Percentiles rank a stretch among this genome's conserved stretches.
phyloP scores from a whole-genome alignment of 1,284 basidiomycete species.

The Pyrrhoderma lamaoense region DNA sequence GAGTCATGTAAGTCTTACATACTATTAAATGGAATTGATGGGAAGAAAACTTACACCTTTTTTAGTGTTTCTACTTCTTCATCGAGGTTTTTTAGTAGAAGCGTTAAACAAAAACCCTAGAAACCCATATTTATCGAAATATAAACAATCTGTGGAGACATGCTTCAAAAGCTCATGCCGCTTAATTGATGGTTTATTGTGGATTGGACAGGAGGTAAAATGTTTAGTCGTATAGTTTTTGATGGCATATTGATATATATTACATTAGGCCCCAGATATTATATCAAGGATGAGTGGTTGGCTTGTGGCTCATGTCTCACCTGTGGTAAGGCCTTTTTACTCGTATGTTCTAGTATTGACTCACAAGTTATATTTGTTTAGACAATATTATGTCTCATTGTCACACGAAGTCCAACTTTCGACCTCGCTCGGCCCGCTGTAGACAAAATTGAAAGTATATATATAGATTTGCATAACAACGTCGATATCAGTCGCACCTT shows the following conservation, averaged over 20 bases:
- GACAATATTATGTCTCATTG: constrained; percentile 64
- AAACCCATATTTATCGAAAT: constrained; percentile 53
- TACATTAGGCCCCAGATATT: constrained; percentile 19
- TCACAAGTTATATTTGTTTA: constrained; percentile 24
- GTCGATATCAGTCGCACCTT: constrained; percentile 40
- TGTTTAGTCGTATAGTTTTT: not conserved
- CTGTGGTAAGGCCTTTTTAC: constrained; percentile 41
- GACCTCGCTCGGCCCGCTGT: constrained; percentile 47
- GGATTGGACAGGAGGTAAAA: constrained; percentile 30
- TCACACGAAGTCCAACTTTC: constrained; percentile 49
- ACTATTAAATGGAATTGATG: not conserved
- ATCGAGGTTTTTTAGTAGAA: constrained; percentile 60
- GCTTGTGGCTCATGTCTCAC: constrained; percentile 54
- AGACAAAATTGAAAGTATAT: constrained; percentile 47
- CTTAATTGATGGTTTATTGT: constrained; percentile 41
- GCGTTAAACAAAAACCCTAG: constrained; percentile 51
- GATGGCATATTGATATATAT: not conserved
- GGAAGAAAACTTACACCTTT: not conserved
- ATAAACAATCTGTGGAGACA: constrained; percentile 59
- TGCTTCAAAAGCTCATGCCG: constrained; percentile 65
- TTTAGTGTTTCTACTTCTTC: constrained; percentile 57
- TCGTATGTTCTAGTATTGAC: not conserved
- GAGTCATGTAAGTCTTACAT: constrained; percentile 44
- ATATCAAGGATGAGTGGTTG: constrained; percentile 44
- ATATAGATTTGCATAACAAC: constrained; percentile 46